Evolutionary conservation across 2,329 filamentous ascomycete genomes (phyloP), one percentile per base, ranked within the genome.

Genomic region (Hypoxylon sp.): DNA sequence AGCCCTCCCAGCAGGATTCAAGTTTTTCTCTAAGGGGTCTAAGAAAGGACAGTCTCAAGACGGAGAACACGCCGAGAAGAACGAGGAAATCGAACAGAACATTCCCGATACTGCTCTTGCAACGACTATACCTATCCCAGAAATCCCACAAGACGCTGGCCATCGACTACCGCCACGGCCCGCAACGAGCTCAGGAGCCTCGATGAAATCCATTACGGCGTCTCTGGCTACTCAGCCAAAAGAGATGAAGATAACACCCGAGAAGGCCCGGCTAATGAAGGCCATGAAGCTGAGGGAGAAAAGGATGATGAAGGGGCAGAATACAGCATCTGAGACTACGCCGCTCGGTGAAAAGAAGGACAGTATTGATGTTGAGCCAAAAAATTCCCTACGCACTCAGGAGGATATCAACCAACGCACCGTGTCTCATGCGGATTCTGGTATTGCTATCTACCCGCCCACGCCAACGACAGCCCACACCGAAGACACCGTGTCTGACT

Each of bases 251-350:
- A 90, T 96, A 72, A 93, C 92, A 1, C 92, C 92, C 0, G 95
- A 99, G 77, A 98, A 96, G 80, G 88, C 92, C 64, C 86, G 95
- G 56, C 82, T 99, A 66, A 94, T 97, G 92, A 97, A 96, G 80
- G 95, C 95, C 6, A 85, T 97, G 79, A 91, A 97, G 77, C 79
- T 97, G 70, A 87, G 94, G 54, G 95, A 96, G 78, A 93, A 91
- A 78, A 93, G 80, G 75, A 80, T 79, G 77, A 76, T 76, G 73
- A 64, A 57, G 13, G 67, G 71, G 50, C 71, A 65, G 68, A 70
- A 59, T 17, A 20, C 69, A 70, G 52, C 64, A 54, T 34, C 69
- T 56, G 64, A 68, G 62, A 39, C 56, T 60, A 65, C 57, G n/a
- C 65, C 65, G 26, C 65, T 68, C 8, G 69, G 70, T 28, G 68